A percentile compares a stretch with the other conserved stretches of the same genome.
phyloP scores from a whole-genome alignment of 257 asterid genomes.

The Apocynum venetum region DNA sequence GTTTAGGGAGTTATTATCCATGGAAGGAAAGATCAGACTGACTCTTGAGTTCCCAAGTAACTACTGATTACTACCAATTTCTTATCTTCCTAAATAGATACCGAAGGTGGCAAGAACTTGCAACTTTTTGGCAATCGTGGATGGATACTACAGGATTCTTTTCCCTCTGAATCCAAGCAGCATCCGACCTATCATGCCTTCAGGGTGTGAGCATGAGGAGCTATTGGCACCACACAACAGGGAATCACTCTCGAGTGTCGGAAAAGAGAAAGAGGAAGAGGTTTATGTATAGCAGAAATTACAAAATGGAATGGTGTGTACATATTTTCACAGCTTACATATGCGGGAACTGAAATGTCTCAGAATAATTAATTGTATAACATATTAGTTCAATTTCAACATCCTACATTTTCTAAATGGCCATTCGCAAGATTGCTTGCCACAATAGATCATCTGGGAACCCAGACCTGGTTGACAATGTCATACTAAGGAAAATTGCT shows the following conservation, averaged over 20 bases:
- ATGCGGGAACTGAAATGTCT: background rate
- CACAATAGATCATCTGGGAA: background rate
- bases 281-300: background rate
- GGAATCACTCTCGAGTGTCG: conserved; percentile 26
- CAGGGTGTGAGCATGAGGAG: conserved; percentile 43
- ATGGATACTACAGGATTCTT: conserved; percentile 77
- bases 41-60: no score
- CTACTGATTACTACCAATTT: background rate
- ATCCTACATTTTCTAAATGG: background rate
- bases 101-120: conserved; percentile 88
- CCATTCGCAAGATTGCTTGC: background rate
- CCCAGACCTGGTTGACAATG: background rate
- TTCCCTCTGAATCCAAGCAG: conserved; percentile 90
- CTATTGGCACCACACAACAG: conserved; percentile 57
- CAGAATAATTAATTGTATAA: background rate
- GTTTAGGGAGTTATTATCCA: background rate
- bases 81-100: conserved; percentile 44
- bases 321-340: background rate
- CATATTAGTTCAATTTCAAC: background rate
- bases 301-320: background rate
- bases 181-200: conserved; percentile 63
- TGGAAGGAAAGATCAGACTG: no score
- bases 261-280: background rate
- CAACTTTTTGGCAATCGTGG: conserved; percentile 72
- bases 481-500: no score